Base-by-base conservation (phyloP, 2,329 filamentous ascomycete genomes). In the Nemania serpens region DNA sequence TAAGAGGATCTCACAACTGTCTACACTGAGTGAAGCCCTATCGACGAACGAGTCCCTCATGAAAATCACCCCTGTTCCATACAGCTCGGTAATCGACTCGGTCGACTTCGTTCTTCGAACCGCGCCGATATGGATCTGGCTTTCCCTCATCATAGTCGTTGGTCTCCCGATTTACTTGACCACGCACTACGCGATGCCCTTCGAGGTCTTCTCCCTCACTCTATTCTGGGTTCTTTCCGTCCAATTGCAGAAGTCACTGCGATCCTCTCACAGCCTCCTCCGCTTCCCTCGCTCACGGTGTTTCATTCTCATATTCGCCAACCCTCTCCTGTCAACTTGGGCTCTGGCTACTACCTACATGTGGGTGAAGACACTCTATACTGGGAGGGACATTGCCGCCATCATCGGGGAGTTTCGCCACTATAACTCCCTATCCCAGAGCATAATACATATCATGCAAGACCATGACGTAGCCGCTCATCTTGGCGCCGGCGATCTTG, bases 401-500 rank as follows among this genome's bases (percentile, higher is more conserved):
- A 58, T 69, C 5, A 52, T 74, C 25, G 55, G 49, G 9, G 58
- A 66, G 43, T 74, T 74, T 55, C 67, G 63, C 29, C 62, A 66
- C 43, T 63, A 73, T 49, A 60, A 51, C 41, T 69, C 68, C 3
- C 60, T 73, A 39, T 66, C 72, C 0, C 56, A 68, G 22, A 46
- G 69, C 55, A 58, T 73, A 47, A 58, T 70, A 15, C 47, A 62
- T n/a, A 57, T 64, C n/a, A 48, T 68, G 17, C 18, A 42, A 5
- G 65, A 66, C 12, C 50, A 57, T 20, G 50, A 61, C 34, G 5
- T 68, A 2, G 41, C 49, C 1, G 53, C 47, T 5, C 60, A 73
- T 39, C 63, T 75, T 13, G 73, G 73, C 2, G 70, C 72, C 6
- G 73, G 72, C 17, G 72, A 74, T 46, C 57, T 74, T 7, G 67